Conservation (phyloP, 306 rosid genomes). For the Hippophae rhamnoides region DNA sequence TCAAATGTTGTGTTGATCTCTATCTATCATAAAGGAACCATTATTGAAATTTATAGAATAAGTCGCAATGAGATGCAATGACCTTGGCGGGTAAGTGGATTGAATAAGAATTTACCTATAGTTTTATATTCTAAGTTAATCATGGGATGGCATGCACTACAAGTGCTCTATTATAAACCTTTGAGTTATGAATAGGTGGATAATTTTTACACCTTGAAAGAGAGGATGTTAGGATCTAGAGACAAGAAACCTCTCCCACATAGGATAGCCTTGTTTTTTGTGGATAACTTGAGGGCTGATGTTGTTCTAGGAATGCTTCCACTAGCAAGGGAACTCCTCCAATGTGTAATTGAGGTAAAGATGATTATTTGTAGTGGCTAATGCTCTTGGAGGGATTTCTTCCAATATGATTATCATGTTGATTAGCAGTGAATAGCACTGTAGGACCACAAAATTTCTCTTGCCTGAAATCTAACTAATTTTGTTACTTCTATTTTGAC, state of each 20-base stretch:
- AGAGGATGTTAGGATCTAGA: conserved; percentile 66
- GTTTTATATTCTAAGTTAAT: neutral
- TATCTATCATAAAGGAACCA: conserved; percentile 97
- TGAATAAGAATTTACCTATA: conserved; percentile 5
- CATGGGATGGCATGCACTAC: neutral
- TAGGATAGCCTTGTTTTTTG: conserved; percentile 82
- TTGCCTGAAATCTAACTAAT: too few relatives aligned
- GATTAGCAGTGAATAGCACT: too few relatives aligned
- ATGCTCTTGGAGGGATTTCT: neutral
- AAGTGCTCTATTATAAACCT: neutral
- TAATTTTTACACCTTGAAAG: conserved; percentile 69
- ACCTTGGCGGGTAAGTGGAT: conserved; percentile 76
- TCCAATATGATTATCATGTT: neutral
- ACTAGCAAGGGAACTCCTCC: conserved; percentile 90
- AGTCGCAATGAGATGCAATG: conserved; percentile 96
- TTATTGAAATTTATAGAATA: conserved; percentile 96
- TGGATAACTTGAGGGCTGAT: conserved; percentile 94
- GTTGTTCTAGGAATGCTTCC: conserved; percentile 98
- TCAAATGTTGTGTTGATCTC: conserved; percentile 52
- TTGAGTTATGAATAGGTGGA: conserved; percentile 53
- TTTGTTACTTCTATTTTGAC: too few relatives aligned
- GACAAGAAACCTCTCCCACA: conserved; percentile 51
- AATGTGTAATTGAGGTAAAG: conserved; percentile 86
- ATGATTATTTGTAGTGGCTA: conserved; percentile 4
- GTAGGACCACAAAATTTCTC: too few relatives aligned